A percentile compares a stretch with the other conserved stretches of the same genome.
Evolutionary conservation across 306 rosid species (phyloP).

Genomic region (Cucumis melo): DNA sequence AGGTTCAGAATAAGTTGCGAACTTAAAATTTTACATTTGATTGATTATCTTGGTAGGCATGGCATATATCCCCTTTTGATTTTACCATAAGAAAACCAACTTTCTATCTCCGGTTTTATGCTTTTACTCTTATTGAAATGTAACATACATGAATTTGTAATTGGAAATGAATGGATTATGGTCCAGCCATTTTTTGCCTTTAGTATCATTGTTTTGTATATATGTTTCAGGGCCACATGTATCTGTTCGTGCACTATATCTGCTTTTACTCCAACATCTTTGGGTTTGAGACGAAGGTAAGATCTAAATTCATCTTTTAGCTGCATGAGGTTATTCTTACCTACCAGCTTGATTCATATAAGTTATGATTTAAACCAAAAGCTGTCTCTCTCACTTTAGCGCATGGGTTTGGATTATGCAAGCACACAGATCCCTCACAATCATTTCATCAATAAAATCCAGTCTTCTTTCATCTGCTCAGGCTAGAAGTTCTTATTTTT

Average conservation of each 20-base stretch:
- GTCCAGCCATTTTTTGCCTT: constrained; percentile 6
- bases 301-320: constrained; percentile 9
- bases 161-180: neutral
- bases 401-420: neutral
- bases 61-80: constrained; percentile 2
- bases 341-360: neutral
- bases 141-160: neutral
- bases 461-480: neutral
- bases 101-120: neutral
- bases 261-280: constrained; percentile 96
- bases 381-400: neutral
- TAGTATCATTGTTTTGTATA: constrained; percentile 1
- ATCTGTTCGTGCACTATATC: constrained; percentile 56
- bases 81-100: neutral
- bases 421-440: neutral
- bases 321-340: neutral
- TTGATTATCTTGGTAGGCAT: constrained; percentile 1
- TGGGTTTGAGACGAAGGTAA: constrained; percentile 93
- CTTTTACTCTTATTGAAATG: neutral
- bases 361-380: neutral
- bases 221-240: constrained; percentile 86
- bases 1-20: neutral
- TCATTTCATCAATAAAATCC: neutral
- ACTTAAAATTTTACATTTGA: constrained; percentile 1
- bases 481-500: neutral